phyloP scores from a whole-genome alignment of 2,329 filamentous ascomycete genomes.

The Dendrostoma leiphaemia region DNA sequence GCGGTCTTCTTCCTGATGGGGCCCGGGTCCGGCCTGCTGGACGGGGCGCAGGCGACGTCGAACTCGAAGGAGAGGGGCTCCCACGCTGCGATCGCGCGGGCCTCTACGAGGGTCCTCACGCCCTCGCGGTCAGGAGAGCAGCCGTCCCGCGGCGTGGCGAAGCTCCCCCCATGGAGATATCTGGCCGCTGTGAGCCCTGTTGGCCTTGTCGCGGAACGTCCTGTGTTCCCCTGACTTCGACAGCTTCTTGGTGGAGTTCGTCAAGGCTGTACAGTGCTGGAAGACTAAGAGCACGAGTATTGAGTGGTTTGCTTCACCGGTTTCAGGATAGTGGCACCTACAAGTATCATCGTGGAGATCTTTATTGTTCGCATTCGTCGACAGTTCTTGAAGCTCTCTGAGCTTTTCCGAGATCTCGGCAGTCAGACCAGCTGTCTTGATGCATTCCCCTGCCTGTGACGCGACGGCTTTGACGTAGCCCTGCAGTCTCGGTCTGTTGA shows the following conservation, averaged over 20 bases:
- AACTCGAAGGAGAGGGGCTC: constrained; percentile 31
- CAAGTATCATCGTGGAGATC: neutral
- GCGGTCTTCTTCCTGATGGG: constrained; percentile 8
- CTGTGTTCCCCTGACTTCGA: constrained; percentile 10
- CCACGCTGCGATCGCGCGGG: constrained; percentile 23
- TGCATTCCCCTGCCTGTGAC: constrained; percentile 3
- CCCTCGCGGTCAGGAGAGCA: constrained; percentile 28
- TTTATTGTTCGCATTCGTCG: neutral
- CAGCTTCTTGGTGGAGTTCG: neutral
- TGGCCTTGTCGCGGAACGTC: constrained; percentile 20
- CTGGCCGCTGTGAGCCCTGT: neutral
- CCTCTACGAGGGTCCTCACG: constrained; percentile 22
- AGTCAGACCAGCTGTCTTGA: neutral
- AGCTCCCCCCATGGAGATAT: constrained; percentile 24
- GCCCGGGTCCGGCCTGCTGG: constrained; percentile 21
- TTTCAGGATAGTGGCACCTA: neutral
- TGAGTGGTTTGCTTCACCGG: neutral
- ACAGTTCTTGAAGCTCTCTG: neutral
- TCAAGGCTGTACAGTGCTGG: neutral
- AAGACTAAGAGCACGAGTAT: constrained; percentile 1
- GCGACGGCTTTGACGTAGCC: constrained; percentile 12
- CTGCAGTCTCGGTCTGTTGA: constrained; percentile 19
- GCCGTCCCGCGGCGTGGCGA: constrained; percentile 26
- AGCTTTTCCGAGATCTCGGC: neutral
- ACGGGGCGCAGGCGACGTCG: constrained; percentile 26